phyloP scores from a whole-genome alignment of 257 asterid genomes.

The Agastache rugosa region DNA sequence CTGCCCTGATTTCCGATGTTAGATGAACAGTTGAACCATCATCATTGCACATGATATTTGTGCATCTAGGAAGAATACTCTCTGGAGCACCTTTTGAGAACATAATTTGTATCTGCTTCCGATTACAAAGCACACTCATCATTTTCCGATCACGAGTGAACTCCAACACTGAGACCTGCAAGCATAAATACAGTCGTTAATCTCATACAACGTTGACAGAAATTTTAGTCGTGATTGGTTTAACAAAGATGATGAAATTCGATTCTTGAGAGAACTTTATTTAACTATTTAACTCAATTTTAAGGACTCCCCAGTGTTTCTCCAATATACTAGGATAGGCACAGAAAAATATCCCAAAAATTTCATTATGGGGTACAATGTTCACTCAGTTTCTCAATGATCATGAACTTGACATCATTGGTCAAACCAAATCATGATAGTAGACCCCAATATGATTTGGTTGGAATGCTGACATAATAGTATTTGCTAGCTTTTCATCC shows the following conservation, averaged over 20 bases:
- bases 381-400: conserved; percentile 25
- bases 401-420: conserved; percentile 3
- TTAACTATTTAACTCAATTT: conserved; percentile 20
- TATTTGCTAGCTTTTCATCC: conserved; percentile 7
- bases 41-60: conserved; percentile 83
- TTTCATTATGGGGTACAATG: background rate
- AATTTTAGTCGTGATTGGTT: background rate
- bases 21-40: conserved; percentile 84
- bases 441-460: conserved; percentile 16
- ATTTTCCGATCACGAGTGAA: conserved; percentile 98
- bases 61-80: conserved; percentile 90
- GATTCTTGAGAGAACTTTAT: conserved; percentile 19
- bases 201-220: conserved; percentile 14
- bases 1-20: conserved; percentile 76
- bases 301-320: conserved; percentile 22
- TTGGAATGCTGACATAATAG: background rate
- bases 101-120: conserved; percentile 91
- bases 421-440: conserved; percentile 6
- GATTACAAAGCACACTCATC: conserved; percentile 99
- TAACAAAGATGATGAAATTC: background rate
- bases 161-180: conserved; percentile 87
- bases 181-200: conserved; percentile 29
- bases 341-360: background rate
- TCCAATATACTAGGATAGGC: background rate
- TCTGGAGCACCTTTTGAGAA: conserved; percentile 99